Conservation (phyloP, 495 filamentous ascomycete genomes). For the Trichoderma gamsii region DNA sequence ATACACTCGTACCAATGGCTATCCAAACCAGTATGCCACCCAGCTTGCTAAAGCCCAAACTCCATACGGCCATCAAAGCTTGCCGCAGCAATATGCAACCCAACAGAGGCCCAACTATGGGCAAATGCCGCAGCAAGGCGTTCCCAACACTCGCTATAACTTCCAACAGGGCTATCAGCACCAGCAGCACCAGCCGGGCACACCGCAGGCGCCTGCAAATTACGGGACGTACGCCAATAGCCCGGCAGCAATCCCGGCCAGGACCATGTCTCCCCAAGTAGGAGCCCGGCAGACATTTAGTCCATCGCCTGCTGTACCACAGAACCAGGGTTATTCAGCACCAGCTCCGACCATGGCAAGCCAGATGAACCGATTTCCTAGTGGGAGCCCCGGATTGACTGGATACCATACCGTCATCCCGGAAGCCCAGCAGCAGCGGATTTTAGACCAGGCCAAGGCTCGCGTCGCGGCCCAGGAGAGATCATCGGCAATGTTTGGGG, state of each 20-base stretch:
- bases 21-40: conserved; percentile 26
- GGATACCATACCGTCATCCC: conserved; percentile 35
- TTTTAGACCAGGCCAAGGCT: conserved; percentile 43
- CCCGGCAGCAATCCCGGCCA: conserved; percentile 15
- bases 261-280: conserved; percentile 32
- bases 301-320: conserved; percentile 28
- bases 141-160: conserved; percentile 27
- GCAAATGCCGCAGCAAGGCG: conserved; percentile 26
- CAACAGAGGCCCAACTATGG: conserved; percentile 29
- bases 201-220: conserved; percentile 19
- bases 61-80: conserved; percentile 34
- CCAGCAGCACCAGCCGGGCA: conserved; percentile 34
- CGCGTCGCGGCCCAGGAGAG: conserved; percentile 25
- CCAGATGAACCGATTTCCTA: not conserved
- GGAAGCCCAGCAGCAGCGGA: conserved; percentile 31
- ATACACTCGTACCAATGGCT: conserved; percentile 27
- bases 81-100: conserved; percentile 33
- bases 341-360: conserved; percentile 15
- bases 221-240: conserved; percentile 31
- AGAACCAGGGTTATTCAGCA: conserved; percentile 22
- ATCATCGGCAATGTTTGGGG: conserved; percentile 11
- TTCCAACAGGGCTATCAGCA: conserved; percentile 21
- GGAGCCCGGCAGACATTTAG: conserved; percentile 24
- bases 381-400: conserved; percentile 20
- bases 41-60: conserved; percentile 34